These are phyloP conservation scores for Pichia deserticola DNA, from an alignment of 805 yeast species.

Conservation along the genomic window DNA sequence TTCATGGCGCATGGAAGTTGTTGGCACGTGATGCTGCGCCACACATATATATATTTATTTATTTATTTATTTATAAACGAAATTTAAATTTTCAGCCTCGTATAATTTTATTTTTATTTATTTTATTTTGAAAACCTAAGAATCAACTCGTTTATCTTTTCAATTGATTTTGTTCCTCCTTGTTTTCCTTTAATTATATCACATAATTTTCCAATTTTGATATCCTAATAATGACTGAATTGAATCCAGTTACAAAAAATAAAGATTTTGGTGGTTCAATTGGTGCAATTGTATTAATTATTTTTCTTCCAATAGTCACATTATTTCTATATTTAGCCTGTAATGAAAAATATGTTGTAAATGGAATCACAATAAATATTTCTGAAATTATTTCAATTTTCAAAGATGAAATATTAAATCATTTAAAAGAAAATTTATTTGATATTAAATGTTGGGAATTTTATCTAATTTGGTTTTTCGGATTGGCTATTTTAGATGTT, in stretches of 20 bases:
- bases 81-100: too few relatives aligned
- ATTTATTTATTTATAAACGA: too few relatives aligned
- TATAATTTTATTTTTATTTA: too few relatives aligned
- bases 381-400: slow-evolving; percentile 24
- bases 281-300: slow-evolving; percentile 63
- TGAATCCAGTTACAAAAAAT: slow-evolving; percentile 68
- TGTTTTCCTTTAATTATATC: too few relatives aligned
- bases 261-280: slow-evolving; percentile 71
- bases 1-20: too few relatives aligned
- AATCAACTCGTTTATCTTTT: too few relatives aligned
- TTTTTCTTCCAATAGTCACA: slow-evolving; percentile 61
- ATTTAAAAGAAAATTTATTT: slow-evolving; percentile 29
- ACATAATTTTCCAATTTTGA: too few relatives aligned
- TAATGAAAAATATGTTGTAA: slow-evolving; percentile 49
- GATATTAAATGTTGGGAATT: slow-evolving; percentile 49
- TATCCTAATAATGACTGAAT: slow-evolving; percentile 5
- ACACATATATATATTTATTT: too few relatives aligned
- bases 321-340: slow-evolving; percentile 51
- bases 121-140: too few relatives aligned
- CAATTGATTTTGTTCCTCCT: too few relatives aligned
- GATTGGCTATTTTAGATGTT: slow-evolving; percentile 55
- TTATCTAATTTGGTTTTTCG: slow-evolving; percentile 67
- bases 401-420: slow-evolving; percentile 11
- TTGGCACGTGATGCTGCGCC: too few relatives aligned
- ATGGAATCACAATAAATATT: slow-evolving; percentile 41